These are phyloP conservation scores for Xylaria sp. DNA, from an alignment of 2,329 filamentous ascomycete genomes.

Conservation along the genomic window DNA sequence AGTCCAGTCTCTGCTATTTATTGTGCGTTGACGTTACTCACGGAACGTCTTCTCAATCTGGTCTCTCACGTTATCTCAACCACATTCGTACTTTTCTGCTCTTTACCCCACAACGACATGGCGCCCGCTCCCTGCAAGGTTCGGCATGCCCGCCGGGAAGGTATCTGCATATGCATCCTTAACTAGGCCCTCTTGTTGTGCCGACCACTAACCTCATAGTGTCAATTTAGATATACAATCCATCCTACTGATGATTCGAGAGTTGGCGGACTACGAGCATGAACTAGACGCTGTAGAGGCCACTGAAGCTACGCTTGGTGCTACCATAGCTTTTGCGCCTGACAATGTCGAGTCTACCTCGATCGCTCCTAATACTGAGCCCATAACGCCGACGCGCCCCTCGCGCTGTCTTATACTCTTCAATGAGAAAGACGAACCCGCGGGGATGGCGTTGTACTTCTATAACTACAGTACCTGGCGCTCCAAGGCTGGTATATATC, in stretches of 20 bases:
- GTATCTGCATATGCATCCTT: constrained; percentile 49
- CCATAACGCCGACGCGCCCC: constrained; percentile 66
- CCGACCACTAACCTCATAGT: constrained; percentile 26
- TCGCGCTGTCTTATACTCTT: constrained; percentile 80
- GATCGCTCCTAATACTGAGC: constrained; percentile 58
- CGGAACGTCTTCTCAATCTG: neutral
- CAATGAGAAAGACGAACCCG: constrained; percentile 59
- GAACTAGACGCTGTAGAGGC: constrained; percentile 79
- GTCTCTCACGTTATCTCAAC: neutral
- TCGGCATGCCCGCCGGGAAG: constrained; percentile 69
- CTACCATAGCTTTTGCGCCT: constrained; percentile 81
- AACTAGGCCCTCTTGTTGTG: constrained; percentile 14
- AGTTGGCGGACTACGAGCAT: constrained; percentile 89
- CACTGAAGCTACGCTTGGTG: constrained; percentile 75
- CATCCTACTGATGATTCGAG: constrained; percentile 85
- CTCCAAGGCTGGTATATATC: constrained; percentile 85
- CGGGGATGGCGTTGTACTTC: constrained; percentile 90
- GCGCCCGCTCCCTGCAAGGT: constrained; percentile 52
- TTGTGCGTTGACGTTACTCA: neutral
- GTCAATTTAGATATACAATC: constrained; percentile 72
- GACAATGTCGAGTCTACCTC: constrained; percentile 56
- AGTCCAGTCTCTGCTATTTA: neutral
- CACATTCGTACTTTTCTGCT: neutral
- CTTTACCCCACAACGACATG: constrained; percentile 44
- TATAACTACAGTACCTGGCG: constrained; percentile 97